phyloP scores from a whole-genome alignment of 1,284 basidiomycete genomes.

The Thecaphora frezii region DNA sequence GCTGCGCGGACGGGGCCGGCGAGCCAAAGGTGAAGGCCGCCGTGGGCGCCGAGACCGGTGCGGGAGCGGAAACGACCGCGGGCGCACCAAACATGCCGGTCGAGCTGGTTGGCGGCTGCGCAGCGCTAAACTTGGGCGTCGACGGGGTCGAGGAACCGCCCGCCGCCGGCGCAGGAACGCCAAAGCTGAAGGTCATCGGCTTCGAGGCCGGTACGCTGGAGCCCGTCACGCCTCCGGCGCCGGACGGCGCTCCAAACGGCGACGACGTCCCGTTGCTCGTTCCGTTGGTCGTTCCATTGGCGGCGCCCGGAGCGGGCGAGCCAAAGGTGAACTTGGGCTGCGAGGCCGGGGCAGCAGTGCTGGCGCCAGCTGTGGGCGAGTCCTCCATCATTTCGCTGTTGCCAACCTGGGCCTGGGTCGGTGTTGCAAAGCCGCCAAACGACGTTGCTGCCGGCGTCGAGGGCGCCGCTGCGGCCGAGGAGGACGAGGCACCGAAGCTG shows the following conservation, averaged over 20 bases:
- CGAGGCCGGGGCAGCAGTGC: not conserved
- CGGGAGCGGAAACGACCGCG: not conserved
- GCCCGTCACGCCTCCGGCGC: not conserved
- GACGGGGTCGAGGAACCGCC: slow-evolving; percentile 3
- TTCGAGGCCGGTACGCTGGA: not conserved
- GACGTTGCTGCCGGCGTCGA: not conserved
- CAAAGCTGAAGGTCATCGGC: not conserved
- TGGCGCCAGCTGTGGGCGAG: slow-evolving; percentile 12
- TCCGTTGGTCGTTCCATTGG: not conserved
- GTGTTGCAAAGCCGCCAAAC: not conserved
- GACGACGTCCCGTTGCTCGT: slow-evolving; percentile 7
- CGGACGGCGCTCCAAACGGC: slow-evolving; percentile 10
- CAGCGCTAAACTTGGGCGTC: slow-evolving; percentile 2
- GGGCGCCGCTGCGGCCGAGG: not conserved
- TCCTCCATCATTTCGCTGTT: slow-evolving; percentile 39
- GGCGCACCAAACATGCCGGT: slow-evolving; percentile 14
- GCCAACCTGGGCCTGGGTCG: not conserved
- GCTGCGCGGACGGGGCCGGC: not conserved
- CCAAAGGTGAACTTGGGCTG: slow-evolving; percentile 6
- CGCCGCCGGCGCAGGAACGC: not conserved
- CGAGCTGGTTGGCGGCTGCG: not conserved
- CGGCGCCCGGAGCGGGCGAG: not conserved
- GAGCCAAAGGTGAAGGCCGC: slow-evolving; percentile 18
- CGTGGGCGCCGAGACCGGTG: not conserved
- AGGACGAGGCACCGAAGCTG: not conserved